A percentile compares a stretch with the other conserved stretches of the same genome.
Evolutionary conservation across 1,284 basidiomycete genomes (phyloP).

Genomic region (Naganishia albida): DNA sequence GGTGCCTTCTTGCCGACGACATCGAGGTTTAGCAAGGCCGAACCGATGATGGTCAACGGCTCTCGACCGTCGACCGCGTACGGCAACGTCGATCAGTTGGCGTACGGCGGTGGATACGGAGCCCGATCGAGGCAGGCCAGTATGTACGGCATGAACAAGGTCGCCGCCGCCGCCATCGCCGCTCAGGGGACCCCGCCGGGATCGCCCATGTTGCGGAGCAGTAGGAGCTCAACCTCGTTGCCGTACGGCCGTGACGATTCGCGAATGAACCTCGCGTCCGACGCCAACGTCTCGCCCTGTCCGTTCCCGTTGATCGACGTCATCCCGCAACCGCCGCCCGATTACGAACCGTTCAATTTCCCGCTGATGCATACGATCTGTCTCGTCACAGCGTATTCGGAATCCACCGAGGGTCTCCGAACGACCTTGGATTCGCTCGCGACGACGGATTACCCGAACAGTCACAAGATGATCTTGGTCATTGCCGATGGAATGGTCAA

Average conservation of each 20-base stretch:
- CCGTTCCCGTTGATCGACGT: constrained; percentile 87
- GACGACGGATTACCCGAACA: constrained; percentile 98
- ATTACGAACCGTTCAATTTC: constrained; percentile 95
- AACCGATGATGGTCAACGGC: constrained; percentile 63
- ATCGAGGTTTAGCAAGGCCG: constrained; percentile 81
- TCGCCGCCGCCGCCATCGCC: constrained; percentile 34
- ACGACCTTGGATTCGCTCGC: constrained; percentile 97
- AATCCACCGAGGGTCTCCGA: constrained; percentile 92
- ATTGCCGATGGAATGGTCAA: constrained; percentile 99
- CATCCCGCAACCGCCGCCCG: constrained; percentile 85
- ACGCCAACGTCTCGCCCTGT: constrained; percentile 56
- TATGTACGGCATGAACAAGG: constrained; percentile 49
- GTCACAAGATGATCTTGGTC: constrained; percentile 92
- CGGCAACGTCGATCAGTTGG: constrained; percentile 61
- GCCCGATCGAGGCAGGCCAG: constrained; percentile 43
- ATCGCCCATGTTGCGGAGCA: constrained; percentile 70
- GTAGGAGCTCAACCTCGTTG: constrained; percentile 80
- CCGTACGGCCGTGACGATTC: constrained; percentile 51
- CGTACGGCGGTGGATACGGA: constrained; percentile 28
- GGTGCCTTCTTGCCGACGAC: constrained; percentile 71
- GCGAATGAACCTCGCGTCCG: constrained; percentile 47
- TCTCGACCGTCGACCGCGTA: constrained; percentile 73
- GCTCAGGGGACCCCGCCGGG: constrained; percentile 67
- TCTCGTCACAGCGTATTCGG: constrained; percentile 97
- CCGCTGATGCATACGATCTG: constrained; percentile 92